Evolutionary conservation across 306 rosid genomes (phyloP), one percentile per base, ranked within the genome.

Genomic region (Trifolium fragiferum): DNA sequence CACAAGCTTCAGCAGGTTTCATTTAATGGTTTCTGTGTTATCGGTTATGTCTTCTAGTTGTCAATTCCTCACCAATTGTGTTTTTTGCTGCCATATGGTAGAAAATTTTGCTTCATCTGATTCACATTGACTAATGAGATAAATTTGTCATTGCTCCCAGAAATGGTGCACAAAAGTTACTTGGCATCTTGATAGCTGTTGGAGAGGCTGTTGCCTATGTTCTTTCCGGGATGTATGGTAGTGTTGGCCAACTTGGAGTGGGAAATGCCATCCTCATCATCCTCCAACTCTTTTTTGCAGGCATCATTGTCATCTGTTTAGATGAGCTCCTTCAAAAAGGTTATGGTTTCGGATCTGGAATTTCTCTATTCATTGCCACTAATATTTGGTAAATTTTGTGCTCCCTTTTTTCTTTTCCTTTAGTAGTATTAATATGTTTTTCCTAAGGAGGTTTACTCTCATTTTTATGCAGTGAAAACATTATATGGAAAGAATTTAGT

Each of bases 191-290:
- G 86, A 93, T 93, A 60, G 96, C 98, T 59, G 68, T 93, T 49
- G 98, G 98, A 70, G 97, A 93, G 87, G 98, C 96, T 0, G 98
- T 93, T 86, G 98, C 98, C 8, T 93, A 93, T 77, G 98, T 93
- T 65, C 94, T 91, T 73, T 93, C 97, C 0, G 97, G 97, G 61
- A 91, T 93, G 97, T 93, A 89, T 70, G 97, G 97, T 59, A 93
- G 98, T 62, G 98, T 93, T 77, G 90, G 93, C 76, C 98, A 93
- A 78, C 98, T 93, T 79, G 98, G 97, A 23, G 98, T 93, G 27
- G 98, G 97, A 43, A 93, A 91, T 84, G 97, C 97, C 10, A 86
- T 93, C 76, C 96, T 93, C 70, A 91, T 93, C 64, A 91, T 93
- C 74, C 47, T 90, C 72, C 98, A 91, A 85, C 96, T 93, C 57